phyloP scores from a whole-genome alignment of 1,284 basidiomycete species.

The Irpex sp. region DNA sequence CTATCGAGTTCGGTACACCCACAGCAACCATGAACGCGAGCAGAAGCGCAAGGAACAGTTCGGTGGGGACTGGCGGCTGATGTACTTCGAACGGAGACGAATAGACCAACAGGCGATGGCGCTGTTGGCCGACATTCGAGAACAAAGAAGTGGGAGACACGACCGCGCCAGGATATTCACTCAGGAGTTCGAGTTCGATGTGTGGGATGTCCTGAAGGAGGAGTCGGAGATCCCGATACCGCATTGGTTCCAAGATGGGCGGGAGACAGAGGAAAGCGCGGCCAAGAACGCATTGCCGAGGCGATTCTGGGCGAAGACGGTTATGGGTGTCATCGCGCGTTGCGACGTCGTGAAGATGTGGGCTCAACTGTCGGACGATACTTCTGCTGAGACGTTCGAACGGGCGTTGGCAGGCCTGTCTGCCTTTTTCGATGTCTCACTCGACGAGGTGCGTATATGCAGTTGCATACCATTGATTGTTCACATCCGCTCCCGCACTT shows the following conservation, averaged over 20 bases:
- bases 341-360: slow-evolving; percentile 40
- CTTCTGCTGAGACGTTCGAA: slow-evolving; percentile 33
- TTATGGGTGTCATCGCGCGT: slow-evolving; percentile 43
- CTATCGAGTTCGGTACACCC: slow-evolving; percentile 44
- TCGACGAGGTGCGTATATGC: slow-evolving; percentile 34
- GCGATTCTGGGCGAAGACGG: slow-evolving; percentile 50
- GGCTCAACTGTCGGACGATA: slow-evolving; percentile 18
- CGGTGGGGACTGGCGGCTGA: slow-evolving; percentile 39
- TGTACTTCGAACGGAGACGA: slow-evolving; percentile 41
- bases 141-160: slow-evolving; percentile 30
- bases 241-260: slow-evolving; percentile 21
- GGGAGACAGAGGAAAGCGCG: slow-evolving; percentile 5
- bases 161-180: slow-evolving; percentile 28
- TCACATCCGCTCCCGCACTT: background rate
- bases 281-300: slow-evolving; percentile 34
- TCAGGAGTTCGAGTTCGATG: slow-evolving; percentile 39
- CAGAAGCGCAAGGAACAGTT: slow-evolving; percentile 26
- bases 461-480: background rate
- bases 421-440: slow-evolving; percentile 48
- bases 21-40: slow-evolving; percentile 36
- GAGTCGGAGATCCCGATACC: slow-evolving; percentile 35
- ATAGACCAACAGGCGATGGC: slow-evolving; percentile 40
- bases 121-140: slow-evolving; percentile 37
- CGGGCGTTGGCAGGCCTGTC: slow-evolving; percentile 49
- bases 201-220: slow-evolving; percentile 48